Base-by-base conservation (phyloP, 495 filamentous ascomycete species). In the Pseudevernia furfuracea region DNA sequence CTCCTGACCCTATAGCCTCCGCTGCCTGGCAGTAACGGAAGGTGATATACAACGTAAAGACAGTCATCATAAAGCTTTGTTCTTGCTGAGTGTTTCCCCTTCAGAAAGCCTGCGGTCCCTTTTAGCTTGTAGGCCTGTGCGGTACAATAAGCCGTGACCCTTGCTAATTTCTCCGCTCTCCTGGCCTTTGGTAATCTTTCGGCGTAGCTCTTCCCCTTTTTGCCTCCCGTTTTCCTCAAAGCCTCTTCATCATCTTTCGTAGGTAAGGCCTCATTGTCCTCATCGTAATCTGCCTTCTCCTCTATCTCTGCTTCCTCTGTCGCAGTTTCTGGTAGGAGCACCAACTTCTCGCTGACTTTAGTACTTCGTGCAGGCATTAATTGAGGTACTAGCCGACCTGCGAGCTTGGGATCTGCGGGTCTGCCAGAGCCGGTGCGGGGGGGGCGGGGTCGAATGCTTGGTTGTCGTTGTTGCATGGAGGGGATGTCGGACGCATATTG, bases 31-130 rank as follows among this genome's bases (percentile, higher is more conserved):
- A 97, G 77, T 58, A 99, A 74, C 12, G 94, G 94, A 34, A 96
- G 77, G 76, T 97, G 92, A 74, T 97, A 99, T 38, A 93, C 94
- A 8, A 86, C 89, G 70, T 99, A 99, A 25, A 99, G 80, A 71
- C 95, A 97, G 72, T 99, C 95, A 74, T 97, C 95, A 74, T 99
- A 99, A n/a, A 97, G 81, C 74, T 99, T 99, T 48, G 92, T 96
- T 76, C 89, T 85, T 1, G 91, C 95, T n/a, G 87, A 87, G 81
- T 99, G 94, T 71, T 85, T 85, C 55, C 87, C 90, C 72, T 88
- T 89, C 43, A 96, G 81, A 77, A 99, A 99, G 55, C 89, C 83
- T 25, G 91, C 90, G 48, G 91, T 88, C 34, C 86, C 83, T 69
- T 88, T 87, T 79, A 96, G 86, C 76, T 90, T 93, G 75, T 89